phyloP scores from a whole-genome alignment of 177 flowering plant species.

The Vitis hybrid region DNA sequence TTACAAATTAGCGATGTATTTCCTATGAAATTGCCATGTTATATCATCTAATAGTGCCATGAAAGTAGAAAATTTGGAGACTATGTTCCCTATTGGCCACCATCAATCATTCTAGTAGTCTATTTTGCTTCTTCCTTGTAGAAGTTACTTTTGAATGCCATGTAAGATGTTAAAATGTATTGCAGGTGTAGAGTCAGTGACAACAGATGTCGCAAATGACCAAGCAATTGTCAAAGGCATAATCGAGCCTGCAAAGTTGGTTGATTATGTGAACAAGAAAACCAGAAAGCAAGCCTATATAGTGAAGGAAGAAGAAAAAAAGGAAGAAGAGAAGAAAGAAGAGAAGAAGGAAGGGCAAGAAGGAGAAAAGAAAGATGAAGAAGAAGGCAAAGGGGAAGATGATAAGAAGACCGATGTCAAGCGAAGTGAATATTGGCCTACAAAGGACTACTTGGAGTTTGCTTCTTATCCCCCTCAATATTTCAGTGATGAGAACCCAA shows the following conservation, averaged over 20 bases:
- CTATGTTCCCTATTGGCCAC: too few species aligned
- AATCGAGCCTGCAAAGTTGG: constrained; percentile 59
- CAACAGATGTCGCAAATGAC: constrained; percentile 46
- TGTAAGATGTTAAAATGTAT: neutral
- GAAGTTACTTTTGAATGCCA: neutral
- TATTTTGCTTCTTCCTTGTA: neutral
- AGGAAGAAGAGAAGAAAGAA: constrained; percentile 39
- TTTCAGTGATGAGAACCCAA: constrained; percentile 90
- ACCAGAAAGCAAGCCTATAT: constrained; percentile 61
- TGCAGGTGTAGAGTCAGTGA: constrained; percentile 69
- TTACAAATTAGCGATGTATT: too few species aligned
- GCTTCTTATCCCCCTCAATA: constrained; percentile 58
- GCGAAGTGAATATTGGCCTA: constrained; percentile 61
- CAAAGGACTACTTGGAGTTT: constrained; percentile 46
- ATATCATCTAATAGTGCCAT: too few species aligned
- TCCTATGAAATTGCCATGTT: too few species aligned
- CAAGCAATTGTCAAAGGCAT: constrained; percentile 70
- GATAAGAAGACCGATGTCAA: constrained; percentile 44
- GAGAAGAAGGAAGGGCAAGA: constrained; percentile 27
- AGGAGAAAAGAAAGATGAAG: constrained; percentile 21
- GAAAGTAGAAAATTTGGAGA: too few species aligned
- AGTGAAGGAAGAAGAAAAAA: constrained; percentile 44
- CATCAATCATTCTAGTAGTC: too few species aligned
- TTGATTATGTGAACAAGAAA: constrained; percentile 56
- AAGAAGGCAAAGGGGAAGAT: constrained; percentile 36